These are phyloP conservation scores for Pneumocystis canis DNA, from an alignment of 1,139 yeast genomes.

Conservation along the genomic window DNA sequence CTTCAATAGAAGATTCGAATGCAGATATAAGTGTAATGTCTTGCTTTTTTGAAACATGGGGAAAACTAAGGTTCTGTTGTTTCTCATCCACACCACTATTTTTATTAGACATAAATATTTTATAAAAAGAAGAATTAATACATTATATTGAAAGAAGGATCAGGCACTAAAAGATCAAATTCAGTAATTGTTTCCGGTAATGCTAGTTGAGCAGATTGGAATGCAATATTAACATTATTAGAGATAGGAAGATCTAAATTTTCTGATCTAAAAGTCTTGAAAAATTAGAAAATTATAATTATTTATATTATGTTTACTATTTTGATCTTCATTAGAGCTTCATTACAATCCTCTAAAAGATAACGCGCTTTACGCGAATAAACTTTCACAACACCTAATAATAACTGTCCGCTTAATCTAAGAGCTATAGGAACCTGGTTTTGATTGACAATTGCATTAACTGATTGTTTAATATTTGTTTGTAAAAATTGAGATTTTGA, in stretches of 20 bases:
- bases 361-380: conserved; percentile 78
- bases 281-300: neutral
- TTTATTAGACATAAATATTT: conserved; percentile 17
- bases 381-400: conserved; percentile 78
- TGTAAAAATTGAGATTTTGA: conserved; percentile 61
- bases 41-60: neutral
- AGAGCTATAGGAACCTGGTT: conserved; percentile 45
- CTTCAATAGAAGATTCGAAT: conserved; percentile 4
- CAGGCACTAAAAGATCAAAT: conserved; percentile 37
- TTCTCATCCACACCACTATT: conserved; percentile 18
- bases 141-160: conserved; percentile 11
- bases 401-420: conserved; percentile 72
- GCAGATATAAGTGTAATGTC: neutral
- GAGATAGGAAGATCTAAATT: conserved; percentile 34
- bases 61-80: conserved; percentile 19
- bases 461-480: conserved; percentile 57
- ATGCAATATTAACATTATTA: conserved; percentile 26
- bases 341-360: conserved; percentile 70
- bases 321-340: conserved; percentile 58
- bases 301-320: conserved; percentile 24
- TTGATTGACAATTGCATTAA: conserved; percentile 35
- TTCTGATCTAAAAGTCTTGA: conserved; percentile 38
- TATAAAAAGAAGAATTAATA: conserved; percentile 9
- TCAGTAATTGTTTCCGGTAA: conserved; percentile 70
- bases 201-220: conserved; percentile 34